A percentile compares a stretch with the other conserved stretches of the same genome.
Conservation (phyloP, 192 early-diverging fungal species). For the Coemansia sp. region DNA sequence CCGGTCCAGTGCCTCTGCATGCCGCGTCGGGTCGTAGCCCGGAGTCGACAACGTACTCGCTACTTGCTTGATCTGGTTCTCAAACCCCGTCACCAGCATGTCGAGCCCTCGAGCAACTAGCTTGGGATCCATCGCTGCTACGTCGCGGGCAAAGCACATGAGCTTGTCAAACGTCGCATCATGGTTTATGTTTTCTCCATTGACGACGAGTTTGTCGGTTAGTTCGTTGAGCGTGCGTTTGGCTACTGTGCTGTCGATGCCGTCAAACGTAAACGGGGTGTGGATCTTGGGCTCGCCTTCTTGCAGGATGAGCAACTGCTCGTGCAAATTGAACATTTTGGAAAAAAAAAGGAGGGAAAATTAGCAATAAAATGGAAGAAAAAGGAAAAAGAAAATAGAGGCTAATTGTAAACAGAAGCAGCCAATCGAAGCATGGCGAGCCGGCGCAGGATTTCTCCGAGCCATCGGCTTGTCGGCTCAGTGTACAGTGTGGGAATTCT, state of each 20-base stretch:
- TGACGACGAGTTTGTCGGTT: constrained; percentile 53
- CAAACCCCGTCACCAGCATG: constrained; percentile 70
- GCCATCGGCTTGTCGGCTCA: neutral
- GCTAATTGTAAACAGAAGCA: neutral
- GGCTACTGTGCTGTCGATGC: constrained; percentile 34
- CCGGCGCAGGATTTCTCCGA: neutral
- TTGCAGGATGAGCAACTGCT: constrained; percentile 62
- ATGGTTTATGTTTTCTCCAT: constrained; percentile 42
- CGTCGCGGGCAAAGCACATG: constrained; percentile 52
- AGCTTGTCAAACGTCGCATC: constrained; percentile 22
- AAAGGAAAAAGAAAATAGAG: neutral
- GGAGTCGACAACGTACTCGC: constrained; percentile 61
- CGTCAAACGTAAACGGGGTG: constrained; percentile 40
- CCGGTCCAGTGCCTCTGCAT: constrained; percentile 69
- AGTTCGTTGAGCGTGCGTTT: constrained; percentile 55
- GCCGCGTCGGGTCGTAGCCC: constrained; percentile 67
- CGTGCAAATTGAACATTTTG: constrained; percentile 57
- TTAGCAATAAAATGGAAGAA: constrained; percentile 3
- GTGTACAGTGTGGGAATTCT: neutral
- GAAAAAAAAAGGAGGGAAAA: neutral
- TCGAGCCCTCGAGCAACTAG: constrained; percentile 63
- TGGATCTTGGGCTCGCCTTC: constrained; percentile 53
- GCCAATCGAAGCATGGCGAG: neutral
- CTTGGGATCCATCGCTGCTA: constrained; percentile 45
- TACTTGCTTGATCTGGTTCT: constrained; percentile 62